These are phyloP conservation scores for Lentithecium fluviatile DNA, from an alignment of 495 filamentous ascomycete species.

Conservation along the genomic window DNA sequence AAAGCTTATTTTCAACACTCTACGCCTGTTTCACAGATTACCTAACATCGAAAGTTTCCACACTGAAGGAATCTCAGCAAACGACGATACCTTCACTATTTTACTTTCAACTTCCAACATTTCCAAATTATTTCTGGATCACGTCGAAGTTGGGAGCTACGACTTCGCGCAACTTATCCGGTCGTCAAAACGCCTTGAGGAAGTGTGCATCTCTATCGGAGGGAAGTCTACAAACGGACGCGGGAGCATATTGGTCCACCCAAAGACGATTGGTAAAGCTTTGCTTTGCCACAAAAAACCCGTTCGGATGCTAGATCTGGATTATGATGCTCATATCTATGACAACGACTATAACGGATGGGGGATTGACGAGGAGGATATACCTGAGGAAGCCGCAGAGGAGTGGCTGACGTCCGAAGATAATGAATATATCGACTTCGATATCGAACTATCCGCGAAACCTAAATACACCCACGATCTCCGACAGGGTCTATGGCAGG, in stretches of 20 bases:
- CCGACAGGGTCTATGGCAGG: neutral
- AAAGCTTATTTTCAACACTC: neutral
- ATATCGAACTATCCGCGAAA: neutral
- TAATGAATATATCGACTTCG: neutral
- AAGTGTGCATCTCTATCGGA: neutral
- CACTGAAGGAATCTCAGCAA: neutral
- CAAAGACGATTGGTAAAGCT: neutral
- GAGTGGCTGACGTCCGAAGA: neutral
- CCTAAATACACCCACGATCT: neutral
- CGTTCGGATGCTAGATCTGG: neutral
- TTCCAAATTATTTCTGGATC: neutral
- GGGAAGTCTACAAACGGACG: neutral
- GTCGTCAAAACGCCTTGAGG: neutral
- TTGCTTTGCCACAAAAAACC: neutral
- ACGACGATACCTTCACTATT: neutral
- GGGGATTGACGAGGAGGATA: neutral
- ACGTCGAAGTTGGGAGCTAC: neutral
- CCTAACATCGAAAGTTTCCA: neutral
- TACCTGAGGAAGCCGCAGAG: neutral
- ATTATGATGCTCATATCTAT: neutral
- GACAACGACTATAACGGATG: neutral
- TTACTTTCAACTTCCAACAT: neutral
- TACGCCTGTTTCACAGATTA: neutral
- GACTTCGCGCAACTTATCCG: neutral
- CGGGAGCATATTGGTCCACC: neutral